Percentiles rank a stretch among this genome's conserved stretches.
These are phyloP conservation scores for Pichia eremophila DNA, from an alignment of 805 yeast genomes.

Conservation along the genomic window DNA sequence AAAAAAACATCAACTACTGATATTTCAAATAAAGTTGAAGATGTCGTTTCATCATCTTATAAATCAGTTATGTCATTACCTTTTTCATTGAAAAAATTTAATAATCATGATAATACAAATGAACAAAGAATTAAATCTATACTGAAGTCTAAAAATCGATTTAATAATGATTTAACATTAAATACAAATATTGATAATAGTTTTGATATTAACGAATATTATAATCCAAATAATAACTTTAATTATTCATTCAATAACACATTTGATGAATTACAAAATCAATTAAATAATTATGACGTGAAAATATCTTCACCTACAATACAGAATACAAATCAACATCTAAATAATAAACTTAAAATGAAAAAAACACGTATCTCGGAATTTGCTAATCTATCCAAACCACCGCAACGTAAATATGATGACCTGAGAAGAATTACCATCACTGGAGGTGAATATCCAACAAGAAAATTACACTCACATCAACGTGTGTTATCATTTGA, in stretches of 20 bases:
- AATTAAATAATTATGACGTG: constrained; percentile 9
- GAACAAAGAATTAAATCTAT: neutral
- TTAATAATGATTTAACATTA: neutral
- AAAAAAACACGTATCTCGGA: neutral
- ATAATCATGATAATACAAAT: neutral
- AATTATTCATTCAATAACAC: constrained; percentile 26
- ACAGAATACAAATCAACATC: neutral
- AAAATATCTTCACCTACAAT: neutral
- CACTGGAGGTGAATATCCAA: neutral
- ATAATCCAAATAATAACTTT: constrained; percentile 24
- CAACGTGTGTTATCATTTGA: constrained; percentile 40
- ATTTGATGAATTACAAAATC: constrained; percentile 26
- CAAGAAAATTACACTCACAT: neutral
- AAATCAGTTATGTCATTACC: constrained; percentile 5
- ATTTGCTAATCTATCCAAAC: neutral
- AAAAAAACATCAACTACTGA: constrained; percentile 2
- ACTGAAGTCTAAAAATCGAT: neutral
- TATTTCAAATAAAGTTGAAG: neutral
- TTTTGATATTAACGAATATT: constrained; percentile 18
- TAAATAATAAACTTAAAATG: neutral
- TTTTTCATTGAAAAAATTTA: neutral
- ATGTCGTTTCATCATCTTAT: constrained; percentile 3
- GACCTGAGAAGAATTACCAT: neutral
- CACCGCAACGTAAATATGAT: neutral
- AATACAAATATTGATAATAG: neutral